Percentiles rank a stretch among this genome's conserved stretches.
These are phyloP conservation scores for Brassica rapa DNA, from an alignment of 345 rosid genomes.

Conservation along the genomic window DNA sequence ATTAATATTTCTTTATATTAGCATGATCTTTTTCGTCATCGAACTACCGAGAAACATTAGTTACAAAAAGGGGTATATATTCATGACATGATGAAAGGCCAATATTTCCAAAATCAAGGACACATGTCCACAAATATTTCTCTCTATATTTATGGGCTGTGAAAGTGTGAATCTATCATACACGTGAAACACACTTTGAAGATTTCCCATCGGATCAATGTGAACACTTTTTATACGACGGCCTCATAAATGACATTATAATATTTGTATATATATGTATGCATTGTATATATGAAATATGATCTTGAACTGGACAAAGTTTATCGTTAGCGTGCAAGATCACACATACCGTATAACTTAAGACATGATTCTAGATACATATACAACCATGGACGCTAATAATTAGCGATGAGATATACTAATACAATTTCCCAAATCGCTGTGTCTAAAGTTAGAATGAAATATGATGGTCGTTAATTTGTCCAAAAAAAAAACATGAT, in stretches of 20 bases:
- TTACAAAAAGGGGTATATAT: not conserved
- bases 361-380: slow-evolving; percentile 15
- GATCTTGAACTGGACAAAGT: not conserved
- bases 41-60: slow-evolving; percentile 1
- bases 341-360: not conserved
- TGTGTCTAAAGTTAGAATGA: not conserved
- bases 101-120: not conserved
- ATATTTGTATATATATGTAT: not conserved
- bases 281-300: not conserved
- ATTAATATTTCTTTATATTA: not conserved
- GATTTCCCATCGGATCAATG: slow-evolving; percentile 19
- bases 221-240: slow-evolving; percentile 29
- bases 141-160: not conserved
- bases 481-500: not conserved
- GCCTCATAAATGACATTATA: slow-evolving; percentile 13
- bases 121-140: not conserved
- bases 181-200: slow-evolving; percentile 42
- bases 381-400: slow-evolving; percentile 1
- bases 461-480: not conserved
- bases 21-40: not conserved
- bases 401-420: not conserved
- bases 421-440: not conserved
- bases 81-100: slow-evolving; percentile 6
- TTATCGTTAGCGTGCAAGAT: slow-evolving; percentile 27
- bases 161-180: not conserved